These are phyloP conservation scores for Coprinopsis marcescibilis DNA, from an alignment of 768 basidiomycete genomes.

Conservation along the genomic window DNA sequence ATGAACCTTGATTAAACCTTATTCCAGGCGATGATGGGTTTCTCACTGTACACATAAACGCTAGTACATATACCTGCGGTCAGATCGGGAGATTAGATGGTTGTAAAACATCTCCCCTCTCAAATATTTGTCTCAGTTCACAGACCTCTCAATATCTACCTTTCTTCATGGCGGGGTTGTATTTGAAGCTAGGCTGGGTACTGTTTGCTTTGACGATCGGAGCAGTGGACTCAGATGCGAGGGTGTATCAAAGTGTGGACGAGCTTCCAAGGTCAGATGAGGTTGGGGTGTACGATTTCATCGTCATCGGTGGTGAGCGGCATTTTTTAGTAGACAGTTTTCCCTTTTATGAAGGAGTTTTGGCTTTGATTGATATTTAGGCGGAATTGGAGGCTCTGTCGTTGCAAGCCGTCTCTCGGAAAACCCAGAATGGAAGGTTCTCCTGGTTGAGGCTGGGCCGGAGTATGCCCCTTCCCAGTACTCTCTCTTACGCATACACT, in stretches of 20 bases:
- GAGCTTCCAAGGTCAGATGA: neutral
- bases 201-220: no score
- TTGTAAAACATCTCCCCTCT: no score
- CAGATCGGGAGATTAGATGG: no score
- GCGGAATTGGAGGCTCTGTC: slow-evolving; percentile 27
- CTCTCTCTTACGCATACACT: neutral
- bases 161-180: no score
- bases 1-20: no score
- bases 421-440: slow-evolving; percentile 23
- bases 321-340: neutral
- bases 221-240: no score
- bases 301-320: slow-evolving; percentile 24
- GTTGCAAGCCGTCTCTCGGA: slow-evolving; percentile 29
- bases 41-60: no score
- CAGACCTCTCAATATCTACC: no score
- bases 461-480: slow-evolving; percentile 15
- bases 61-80: no score
- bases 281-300: slow-evolving; percentile 18
- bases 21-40: no score
- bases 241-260: neutral
- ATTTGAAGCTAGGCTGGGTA: no score
- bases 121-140: no score
- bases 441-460: slow-evolving; percentile 27
- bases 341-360: neutral
- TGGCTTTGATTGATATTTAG: slow-evolving; percentile 12